These are phyloP conservation scores for Allium cepa DNA, from an alignment of 106 monocot genomes.

Conservation along the genomic window DNA sequence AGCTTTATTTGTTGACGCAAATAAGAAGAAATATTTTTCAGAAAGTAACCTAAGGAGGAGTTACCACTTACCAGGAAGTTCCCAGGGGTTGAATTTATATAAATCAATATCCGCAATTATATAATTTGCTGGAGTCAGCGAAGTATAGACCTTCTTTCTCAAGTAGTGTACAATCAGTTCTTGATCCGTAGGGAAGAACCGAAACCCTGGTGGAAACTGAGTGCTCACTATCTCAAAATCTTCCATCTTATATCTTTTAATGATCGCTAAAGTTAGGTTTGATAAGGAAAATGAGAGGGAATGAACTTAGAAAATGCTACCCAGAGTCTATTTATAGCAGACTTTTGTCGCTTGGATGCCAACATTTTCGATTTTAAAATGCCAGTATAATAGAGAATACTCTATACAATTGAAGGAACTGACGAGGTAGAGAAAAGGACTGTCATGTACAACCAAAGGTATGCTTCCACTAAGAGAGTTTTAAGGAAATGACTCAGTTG, in stretches of 20 bases:
- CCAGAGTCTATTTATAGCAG: conserved; percentile 5
- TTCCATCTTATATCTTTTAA: conserved; percentile 1
- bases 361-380: background rate
- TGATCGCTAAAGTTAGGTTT: background rate
- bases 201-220: conserved; percentile 31
- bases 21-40: background rate
- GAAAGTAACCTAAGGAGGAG: too few species aligned
- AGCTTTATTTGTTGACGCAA: too few species aligned
- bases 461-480: background rate
- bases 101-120: conserved; percentile 30
- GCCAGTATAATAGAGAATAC: background rate
- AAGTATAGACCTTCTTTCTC: conserved; percentile 16
- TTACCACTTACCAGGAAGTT: conserved; percentile 29
- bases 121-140: conserved; percentile 10
- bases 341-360: conserved; percentile 2
- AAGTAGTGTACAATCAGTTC: conserved; percentile 37
- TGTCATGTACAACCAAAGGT: background rate
- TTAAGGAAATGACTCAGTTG: too few species aligned
- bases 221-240: background rate
- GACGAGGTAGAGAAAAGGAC: background rate
- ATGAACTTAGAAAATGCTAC: background rate
- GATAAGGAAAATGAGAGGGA: background rate
- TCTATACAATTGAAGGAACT: background rate
- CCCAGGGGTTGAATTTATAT: conserved; percentile 49
- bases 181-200: conserved; percentile 41